Percentiles rank a stretch among this genome's conserved stretches.
phyloP scores from a whole-genome alignment of 2,329 filamentous ascomycete genomes.

The Verticillium isaacii region DNA sequence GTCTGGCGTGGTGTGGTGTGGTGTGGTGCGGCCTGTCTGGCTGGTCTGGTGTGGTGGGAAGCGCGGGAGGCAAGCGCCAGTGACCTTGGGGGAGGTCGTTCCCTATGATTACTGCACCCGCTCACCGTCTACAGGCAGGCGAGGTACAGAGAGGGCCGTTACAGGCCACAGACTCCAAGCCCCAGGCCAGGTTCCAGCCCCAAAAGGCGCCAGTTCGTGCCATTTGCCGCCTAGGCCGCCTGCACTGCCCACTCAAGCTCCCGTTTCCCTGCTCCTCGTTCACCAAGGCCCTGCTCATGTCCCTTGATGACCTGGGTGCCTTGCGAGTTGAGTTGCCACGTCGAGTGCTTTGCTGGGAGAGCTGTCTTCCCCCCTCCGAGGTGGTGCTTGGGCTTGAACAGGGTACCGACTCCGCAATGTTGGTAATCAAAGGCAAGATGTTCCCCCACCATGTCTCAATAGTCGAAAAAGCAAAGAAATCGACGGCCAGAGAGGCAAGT shows the following conservation, averaged over 20 bases:
- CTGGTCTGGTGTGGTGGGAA: constrained; percentile 7
- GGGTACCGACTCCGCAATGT: background rate
- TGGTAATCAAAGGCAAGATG: background rate
- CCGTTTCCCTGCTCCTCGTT: constrained; percentile 3
- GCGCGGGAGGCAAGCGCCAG: background rate
- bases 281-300: background rate
- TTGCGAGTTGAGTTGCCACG: too few species aligned
- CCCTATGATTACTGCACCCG: background rate
- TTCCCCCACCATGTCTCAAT: background rate
- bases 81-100: background rate
- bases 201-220: background rate
- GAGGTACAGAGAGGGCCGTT: background rate
- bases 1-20: constrained; percentile 2
- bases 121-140: background rate
- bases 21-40: background rate
- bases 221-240: constrained; percentile 7
- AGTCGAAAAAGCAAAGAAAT: too few species aligned
- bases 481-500: too few species aligned
- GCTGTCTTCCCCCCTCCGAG: background rate
- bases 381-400: background rate
- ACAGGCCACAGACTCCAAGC: background rate
- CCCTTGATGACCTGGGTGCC: background rate
- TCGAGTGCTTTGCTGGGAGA: too few species aligned
- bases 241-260: constrained; percentile 8
- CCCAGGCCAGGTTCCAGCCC: constrained; percentile 2